phyloP scores from a whole-genome alignment of 192 early-diverging fungal species.

The Entophlyctis luteolus region DNA sequence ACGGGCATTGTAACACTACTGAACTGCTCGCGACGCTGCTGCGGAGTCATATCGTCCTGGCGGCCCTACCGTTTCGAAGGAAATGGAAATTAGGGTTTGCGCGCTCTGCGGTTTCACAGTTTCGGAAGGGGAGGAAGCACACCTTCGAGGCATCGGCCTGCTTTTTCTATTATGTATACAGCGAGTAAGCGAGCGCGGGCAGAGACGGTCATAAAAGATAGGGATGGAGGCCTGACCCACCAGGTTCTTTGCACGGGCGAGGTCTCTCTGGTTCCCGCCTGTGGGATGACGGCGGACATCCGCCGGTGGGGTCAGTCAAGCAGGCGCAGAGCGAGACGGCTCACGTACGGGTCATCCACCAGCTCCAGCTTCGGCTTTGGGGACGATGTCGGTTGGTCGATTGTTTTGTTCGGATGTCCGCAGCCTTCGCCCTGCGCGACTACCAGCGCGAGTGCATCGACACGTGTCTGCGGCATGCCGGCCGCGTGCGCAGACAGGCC shows the following conservation, averaged over 20 bases:
- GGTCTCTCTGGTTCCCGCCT: constrained; percentile 26
- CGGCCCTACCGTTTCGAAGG: background rate
- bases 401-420: no score
- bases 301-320: background rate
- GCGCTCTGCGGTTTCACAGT: background rate
- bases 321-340: background rate
- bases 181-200: background rate
- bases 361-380: no score
- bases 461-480: constrained; percentile 48
- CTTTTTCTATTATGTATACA: background rate
- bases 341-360: no score
- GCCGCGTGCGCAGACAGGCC: constrained; percentile 68
- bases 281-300: background rate
- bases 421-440: background rate
- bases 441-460: constrained; percentile 90
- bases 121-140: no score
- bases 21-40: constrained; percentile 16
- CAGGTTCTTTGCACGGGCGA: constrained; percentile 15
- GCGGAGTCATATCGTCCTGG: constrained; percentile 20
- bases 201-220: background rate
- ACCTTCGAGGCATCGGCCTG: background rate
- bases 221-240: background rate
- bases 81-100: background rate
- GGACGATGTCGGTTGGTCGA: no score
- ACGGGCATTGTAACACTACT: background rate